These are phyloP conservation scores for Quercus bicolor DNA, from an alignment of 306 rosid genomes.

Conservation along the genomic window DNA sequence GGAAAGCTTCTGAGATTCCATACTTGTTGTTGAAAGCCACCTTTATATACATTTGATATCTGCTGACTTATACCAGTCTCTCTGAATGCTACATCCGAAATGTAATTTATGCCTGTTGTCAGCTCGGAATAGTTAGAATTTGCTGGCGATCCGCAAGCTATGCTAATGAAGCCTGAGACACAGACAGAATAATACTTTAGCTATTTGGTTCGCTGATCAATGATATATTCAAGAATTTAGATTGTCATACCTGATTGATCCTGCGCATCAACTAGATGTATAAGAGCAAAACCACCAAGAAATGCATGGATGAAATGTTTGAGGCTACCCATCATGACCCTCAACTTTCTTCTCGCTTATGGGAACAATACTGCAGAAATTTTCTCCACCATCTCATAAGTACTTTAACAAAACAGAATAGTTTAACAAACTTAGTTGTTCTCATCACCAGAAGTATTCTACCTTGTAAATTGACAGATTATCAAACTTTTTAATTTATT, in stretches of 20 bases:
- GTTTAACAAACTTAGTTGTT: neutral
- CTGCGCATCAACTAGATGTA: neutral
- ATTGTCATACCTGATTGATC: too few relatives aligned
- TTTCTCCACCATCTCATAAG: neutral
- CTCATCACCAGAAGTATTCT: neutral
- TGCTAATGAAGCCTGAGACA: constrained; percentile 47
- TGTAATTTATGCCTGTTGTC: constrained; percentile 16
- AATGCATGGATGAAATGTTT: neutral
- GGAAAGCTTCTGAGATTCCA: too few relatives aligned
- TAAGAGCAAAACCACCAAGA: neutral
- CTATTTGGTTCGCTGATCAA: too few relatives aligned
- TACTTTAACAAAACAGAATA: neutral
- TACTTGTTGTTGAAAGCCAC: too few relatives aligned
- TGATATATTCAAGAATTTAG: too few relatives aligned
- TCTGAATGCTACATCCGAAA: constrained; percentile 18
- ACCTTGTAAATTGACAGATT: neutral
- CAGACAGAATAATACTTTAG: neutral
- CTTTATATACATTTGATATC: too few relatives aligned
- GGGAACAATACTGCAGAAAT: neutral
- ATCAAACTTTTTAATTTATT: neutral
- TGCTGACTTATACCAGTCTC: constrained; percentile 11
- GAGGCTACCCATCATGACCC: constrained; percentile 19
- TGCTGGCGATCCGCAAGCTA: constrained; percentile 34
- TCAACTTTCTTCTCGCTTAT: neutral
- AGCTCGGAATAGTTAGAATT: constrained; percentile 2